Percentiles rank a stretch among this genome's conserved stretches.
phyloP scores from a whole-genome alignment of 306 rosid genomes.

The Fragaria nilgerrensis region DNA sequence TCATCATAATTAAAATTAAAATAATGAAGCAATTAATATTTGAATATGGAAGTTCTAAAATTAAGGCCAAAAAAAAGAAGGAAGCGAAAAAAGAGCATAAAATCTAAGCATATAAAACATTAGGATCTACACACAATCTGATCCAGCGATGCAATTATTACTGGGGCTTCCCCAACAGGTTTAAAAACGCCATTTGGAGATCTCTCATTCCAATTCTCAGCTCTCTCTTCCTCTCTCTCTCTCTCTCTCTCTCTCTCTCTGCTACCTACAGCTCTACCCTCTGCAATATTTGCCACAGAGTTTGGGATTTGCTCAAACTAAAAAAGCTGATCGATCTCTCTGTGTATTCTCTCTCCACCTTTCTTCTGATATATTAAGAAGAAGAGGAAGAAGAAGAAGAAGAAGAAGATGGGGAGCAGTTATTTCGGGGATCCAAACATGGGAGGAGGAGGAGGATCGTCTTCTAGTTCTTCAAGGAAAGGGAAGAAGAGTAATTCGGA shows the following conservation, averaged over 20 bases:
- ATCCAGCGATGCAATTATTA: constrained; percentile 99
- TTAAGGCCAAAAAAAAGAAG: constrained; percentile 29
- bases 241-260: not conserved
- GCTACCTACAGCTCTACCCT: not conserved
- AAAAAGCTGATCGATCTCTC: not conserved
- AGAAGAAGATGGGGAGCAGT: constrained; percentile 53
- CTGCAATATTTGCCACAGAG: constrained; percentile 2
- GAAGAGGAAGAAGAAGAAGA: not conserved
- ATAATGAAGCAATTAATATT: not conserved
- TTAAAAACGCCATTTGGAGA: constrained; percentile 50
- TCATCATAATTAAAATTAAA: constrained; percentile 16
- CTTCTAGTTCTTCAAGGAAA: constrained; percentile 61
- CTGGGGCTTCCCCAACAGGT: constrained; percentile 36
- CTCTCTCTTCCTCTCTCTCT: too few species aligned
- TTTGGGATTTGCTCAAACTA: constrained; percentile 46
- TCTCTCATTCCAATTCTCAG: constrained; percentile 51
- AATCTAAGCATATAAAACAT: constrained; percentile 75
- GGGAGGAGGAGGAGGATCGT: constrained; percentile 57
- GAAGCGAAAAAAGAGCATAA: constrained; percentile 49
- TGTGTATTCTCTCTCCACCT: not conserved
- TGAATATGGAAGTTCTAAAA: constrained; percentile 35
- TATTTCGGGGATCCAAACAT: constrained; percentile 85
- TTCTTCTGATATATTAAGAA: not conserved
- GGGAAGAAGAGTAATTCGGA: constrained; percentile 75
- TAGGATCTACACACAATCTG: constrained; percentile 84